phyloP scores from a whole-genome alignment of 495 filamentous ascomycete species.

The Hypoxylon subgilvum region DNA sequence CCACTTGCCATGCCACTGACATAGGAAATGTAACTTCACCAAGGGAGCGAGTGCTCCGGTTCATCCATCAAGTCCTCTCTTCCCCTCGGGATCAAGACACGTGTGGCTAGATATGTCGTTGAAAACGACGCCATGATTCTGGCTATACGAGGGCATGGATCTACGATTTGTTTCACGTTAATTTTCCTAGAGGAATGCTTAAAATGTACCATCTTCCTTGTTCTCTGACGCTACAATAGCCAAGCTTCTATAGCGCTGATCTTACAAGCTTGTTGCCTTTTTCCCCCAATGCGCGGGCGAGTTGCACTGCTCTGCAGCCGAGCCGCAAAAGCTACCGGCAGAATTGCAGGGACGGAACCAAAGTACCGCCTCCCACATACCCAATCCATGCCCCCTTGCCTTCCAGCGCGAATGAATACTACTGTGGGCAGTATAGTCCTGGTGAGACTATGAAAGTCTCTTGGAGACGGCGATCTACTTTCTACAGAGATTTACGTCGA shows the following conservation, averaged over 20 bases:
- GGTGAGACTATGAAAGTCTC: no score
- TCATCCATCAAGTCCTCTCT: no score
- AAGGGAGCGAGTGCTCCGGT: no score
- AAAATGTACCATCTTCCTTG: not conserved
- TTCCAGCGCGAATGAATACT: not conserved
- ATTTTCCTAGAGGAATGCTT: not conserved
- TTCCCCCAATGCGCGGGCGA: not conserved
- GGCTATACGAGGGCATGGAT: slow-evolving; percentile 1
- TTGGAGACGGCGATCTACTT: no score
- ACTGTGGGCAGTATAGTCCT: not conserved
- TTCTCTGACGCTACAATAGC: not conserved
- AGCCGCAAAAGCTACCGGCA: slow-evolving; percentile 30
- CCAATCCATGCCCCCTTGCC: slow-evolving; percentile 2
- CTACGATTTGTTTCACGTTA: not conserved
- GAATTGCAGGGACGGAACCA: slow-evolving; percentile 29
- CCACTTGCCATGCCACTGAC: not conserved
- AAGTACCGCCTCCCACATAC: slow-evolving; percentile 7
- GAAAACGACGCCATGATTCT: not conserved
- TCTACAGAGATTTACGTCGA: no score
- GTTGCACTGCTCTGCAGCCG: slow-evolving; percentile 11
- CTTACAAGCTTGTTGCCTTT: not conserved
- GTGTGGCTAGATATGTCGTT: not conserved
- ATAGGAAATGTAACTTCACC: not conserved
- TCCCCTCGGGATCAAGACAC: not conserved
- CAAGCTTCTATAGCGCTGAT: not conserved